Evolutionary conservation across 2,329 filamentous ascomycete species (phyloP).

Genomic region (Talaromyces sp.): DNA sequence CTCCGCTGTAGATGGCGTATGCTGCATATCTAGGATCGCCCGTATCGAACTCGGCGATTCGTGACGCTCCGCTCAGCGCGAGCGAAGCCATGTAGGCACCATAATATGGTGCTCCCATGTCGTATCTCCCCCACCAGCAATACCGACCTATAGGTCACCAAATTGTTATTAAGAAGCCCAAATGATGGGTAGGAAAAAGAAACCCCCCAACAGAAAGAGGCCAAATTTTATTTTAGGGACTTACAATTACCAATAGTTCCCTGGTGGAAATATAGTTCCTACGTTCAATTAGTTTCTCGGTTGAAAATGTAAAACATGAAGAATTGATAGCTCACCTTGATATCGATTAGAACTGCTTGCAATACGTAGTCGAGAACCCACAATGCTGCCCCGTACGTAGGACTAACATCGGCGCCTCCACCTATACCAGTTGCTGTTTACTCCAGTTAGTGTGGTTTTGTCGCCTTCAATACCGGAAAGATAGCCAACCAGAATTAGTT

Average conservation of each 20-base stretch:
- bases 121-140: constrained; percentile 47
- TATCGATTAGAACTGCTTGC: constrained; percentile 29
- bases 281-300: neutral
- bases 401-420: constrained; percentile 38
- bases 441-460: neutral
- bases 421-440: constrained; percentile 19
- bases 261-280: constrained; percentile 45
- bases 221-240: constrained; percentile 10
- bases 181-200: neutral
- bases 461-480: neutral
- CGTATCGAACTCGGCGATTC: constrained; percentile 45
- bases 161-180: neutral
- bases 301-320: neutral
- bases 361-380: constrained; percentile 50
- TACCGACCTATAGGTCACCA: constrained; percentile 32
- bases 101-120: constrained; percentile 50
- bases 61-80: constrained; percentile 41
- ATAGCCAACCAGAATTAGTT: constrained; percentile 44
- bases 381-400: constrained; percentile 47
- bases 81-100: constrained; percentile 48
- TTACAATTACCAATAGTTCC: constrained; percentile 50
- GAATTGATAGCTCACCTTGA: constrained; percentile 15
- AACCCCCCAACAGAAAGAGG: neutral
- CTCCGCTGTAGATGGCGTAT: constrained; percentile 43
- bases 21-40: constrained; percentile 41